Evolutionary conservation across 2,329 filamentous ascomycete species (phyloP).

Genomic region (Claviceps maximensis): DNA sequence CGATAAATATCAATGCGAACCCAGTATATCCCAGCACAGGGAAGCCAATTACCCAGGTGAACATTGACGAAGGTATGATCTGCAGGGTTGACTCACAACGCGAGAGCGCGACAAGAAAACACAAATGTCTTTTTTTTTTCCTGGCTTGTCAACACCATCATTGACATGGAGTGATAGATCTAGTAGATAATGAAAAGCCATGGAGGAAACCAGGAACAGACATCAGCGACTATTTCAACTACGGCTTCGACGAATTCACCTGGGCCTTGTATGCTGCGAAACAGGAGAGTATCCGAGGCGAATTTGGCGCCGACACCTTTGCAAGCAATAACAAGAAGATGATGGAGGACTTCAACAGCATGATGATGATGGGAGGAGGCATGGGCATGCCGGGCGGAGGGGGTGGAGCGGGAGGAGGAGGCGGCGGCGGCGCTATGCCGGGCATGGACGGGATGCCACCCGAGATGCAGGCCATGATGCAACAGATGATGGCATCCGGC

Average conservation of each 20-base stretch:
- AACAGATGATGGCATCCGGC: slow-evolving; percentile 53
- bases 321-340: slow-evolving; percentile 63
- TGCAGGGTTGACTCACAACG: neutral
- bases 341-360: slow-evolving; percentile 54
- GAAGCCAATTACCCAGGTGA: slow-evolving; percentile 65
- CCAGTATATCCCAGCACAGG: slow-evolving; percentile 68
- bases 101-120: neutral
- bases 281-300: slow-evolving; percentile 64
- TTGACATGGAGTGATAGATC: too few species aligned
- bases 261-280: slow-evolving; percentile 92
- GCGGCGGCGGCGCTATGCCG: slow-evolving; percentile 28
- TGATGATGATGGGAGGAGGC: slow-evolving; percentile 53
- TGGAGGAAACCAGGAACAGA: slow-evolving; percentile 94
- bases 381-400: slow-evolving; percentile 29
- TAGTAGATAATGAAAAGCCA: slow-evolving; percentile 74
- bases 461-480: slow-evolving; percentile 57
- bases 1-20: slow-evolving; percentile 70
- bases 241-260: slow-evolving; percentile 96
- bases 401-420: slow-evolving; percentile 20
- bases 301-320: slow-evolving; percentile 56
- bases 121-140: neutral
- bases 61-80: slow-evolving; percentile 51
- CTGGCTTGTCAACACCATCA: neutral
- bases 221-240: slow-evolving; percentile 96
- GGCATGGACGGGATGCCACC: slow-evolving; percentile 51